phyloP scores from a whole-genome alignment of 2,329 filamentous ascomycete genomes.

The Ophioceras dolichostomum region DNA sequence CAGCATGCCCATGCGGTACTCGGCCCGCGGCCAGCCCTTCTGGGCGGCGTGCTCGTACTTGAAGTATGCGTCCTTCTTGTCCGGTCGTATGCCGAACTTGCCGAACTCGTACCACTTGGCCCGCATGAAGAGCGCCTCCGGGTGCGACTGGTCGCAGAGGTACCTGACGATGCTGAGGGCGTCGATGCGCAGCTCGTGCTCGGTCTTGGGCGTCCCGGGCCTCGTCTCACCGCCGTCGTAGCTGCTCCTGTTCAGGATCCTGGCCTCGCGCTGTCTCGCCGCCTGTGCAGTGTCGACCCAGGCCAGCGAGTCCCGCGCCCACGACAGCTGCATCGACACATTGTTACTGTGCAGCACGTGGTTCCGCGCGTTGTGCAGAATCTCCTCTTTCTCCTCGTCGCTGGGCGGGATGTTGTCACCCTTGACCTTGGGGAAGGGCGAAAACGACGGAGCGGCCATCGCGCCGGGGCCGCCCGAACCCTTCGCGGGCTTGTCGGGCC shows the following conservation, averaged over 20 bases:
- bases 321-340: conserved; percentile 90
- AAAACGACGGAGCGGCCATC: conserved; percentile 63
- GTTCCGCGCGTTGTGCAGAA: conserved; percentile 71
- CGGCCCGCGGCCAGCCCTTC: conserved; percentile 74
- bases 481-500: no score
- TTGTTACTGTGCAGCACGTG: conserved; percentile 87
- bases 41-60: conserved; percentile 76
- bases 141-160: conserved; percentile 81
- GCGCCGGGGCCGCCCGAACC: no score
- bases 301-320: conserved; percentile 84
- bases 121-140: conserved; percentile 85
- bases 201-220: conserved; percentile 69
- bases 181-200: conserved; percentile 79
- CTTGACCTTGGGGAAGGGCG: conserved; percentile 77
- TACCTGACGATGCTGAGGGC: conserved; percentile 88
- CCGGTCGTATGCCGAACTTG: conserved; percentile 79
- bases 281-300: conserved; percentile 80
- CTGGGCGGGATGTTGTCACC: conserved; percentile 85
- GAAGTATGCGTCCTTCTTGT: conserved; percentile 88
- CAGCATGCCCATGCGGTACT: conserved; percentile 97
- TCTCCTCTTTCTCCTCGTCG: conserved; percentile 87
- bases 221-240: conserved; percentile 40
- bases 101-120: conserved; percentile 98
- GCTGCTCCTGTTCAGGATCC: conserved; percentile 15
- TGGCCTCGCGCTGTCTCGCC: conserved; percentile 54